A percentile compares a stretch with the other conserved stretches of the same genome.
Evolutionary conservation across 2,329 filamentous ascomycete genomes (phyloP).

Genomic region (Alternaria conjuncta): DNA sequence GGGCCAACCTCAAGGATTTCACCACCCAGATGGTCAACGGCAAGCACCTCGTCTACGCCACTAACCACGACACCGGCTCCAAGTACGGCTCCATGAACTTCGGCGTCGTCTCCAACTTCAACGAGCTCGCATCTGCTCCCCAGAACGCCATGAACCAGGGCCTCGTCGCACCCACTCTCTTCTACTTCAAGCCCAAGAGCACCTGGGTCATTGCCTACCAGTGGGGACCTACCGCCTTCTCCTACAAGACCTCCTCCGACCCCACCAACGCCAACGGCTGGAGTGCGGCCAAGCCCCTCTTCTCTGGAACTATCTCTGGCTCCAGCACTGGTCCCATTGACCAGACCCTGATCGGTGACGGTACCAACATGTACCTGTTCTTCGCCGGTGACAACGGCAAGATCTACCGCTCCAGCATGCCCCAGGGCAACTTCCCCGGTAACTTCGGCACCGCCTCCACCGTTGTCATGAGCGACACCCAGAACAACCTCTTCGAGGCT

Average conservation of each 20-base stretch:
- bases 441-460: slow-evolving; percentile 62
- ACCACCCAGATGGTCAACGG: slow-evolving; percentile 62
- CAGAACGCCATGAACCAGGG: slow-evolving; percentile 59
- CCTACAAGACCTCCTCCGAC: slow-evolving; percentile 65
- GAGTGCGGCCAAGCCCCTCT: slow-evolving; percentile 62
- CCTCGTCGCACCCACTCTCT: slow-evolving; percentile 67
- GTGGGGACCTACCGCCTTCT: slow-evolving; percentile 66
- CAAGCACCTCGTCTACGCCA: slow-evolving; percentile 67
- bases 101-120: slow-evolving; percentile 60
- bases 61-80: slow-evolving; percentile 53
- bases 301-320: slow-evolving; percentile 60
- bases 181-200: slow-evolving; percentile 67
- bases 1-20: slow-evolving; percentile 69
- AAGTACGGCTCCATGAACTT: slow-evolving; percentile 67
- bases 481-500: slow-evolving; percentile 68
- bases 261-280: slow-evolving; percentile 65
- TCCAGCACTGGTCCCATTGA: slow-evolving; percentile 65
- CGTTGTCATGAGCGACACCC: slow-evolving; percentile 60
- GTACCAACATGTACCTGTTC: slow-evolving; percentile 69
- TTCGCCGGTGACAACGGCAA: slow-evolving; percentile 71
- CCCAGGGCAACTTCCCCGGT: slow-evolving; percentile 67
- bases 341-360: slow-evolving; percentile 68
- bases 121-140: slow-evolving; percentile 57
- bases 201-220: slow-evolving; percentile 72
- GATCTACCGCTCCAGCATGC: slow-evolving; percentile 69